A percentile compares a stretch with the other conserved stretches of the same genome.
These are phyloP conservation scores for Durusdinium trenchii DNA, from an alignment of 73 alveolate genomes.

Conservation along the genomic window DNA sequence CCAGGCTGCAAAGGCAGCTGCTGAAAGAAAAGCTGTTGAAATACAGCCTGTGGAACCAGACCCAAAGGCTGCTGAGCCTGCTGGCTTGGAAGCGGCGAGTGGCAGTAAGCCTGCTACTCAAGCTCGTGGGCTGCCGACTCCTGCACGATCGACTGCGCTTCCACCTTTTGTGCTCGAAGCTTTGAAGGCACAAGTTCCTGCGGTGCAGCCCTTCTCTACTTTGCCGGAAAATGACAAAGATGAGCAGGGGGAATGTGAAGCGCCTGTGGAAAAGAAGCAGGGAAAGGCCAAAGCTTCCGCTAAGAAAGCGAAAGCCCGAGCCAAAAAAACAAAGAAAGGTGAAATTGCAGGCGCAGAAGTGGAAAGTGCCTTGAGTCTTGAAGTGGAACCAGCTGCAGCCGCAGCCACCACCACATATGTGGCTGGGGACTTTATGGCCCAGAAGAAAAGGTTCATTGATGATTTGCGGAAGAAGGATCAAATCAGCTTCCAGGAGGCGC, in stretches of 20 bases:
- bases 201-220: not conserved
- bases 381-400: not conserved
- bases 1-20: not conserved
- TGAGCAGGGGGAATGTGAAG: not conserved
- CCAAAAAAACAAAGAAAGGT: not conserved
- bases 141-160: not conserved
- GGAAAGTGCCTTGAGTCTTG: not conserved
- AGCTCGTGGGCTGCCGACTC: too few relatives aligned
- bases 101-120: too few relatives aligned
- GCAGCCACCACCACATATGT: not conserved
- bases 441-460: too few relatives aligned
- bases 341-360: not conserved
- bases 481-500: not conserved
- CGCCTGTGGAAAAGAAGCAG: not conserved
- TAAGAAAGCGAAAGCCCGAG: not conserved
- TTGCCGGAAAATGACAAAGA: not conserved
- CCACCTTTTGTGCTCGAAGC: not conserved
- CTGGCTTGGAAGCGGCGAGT: too few relatives aligned
- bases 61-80: too few relatives aligned
- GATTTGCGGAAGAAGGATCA: not conserved
- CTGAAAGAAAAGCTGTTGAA: not conserved
- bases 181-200: not conserved
- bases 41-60: not conserved
- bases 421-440: not conserved
- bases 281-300: not conserved